Evolutionary conservation across 2,329 filamentous ascomycete species (phyloP).

Genomic region (Drechmeria coniospora): DNA sequence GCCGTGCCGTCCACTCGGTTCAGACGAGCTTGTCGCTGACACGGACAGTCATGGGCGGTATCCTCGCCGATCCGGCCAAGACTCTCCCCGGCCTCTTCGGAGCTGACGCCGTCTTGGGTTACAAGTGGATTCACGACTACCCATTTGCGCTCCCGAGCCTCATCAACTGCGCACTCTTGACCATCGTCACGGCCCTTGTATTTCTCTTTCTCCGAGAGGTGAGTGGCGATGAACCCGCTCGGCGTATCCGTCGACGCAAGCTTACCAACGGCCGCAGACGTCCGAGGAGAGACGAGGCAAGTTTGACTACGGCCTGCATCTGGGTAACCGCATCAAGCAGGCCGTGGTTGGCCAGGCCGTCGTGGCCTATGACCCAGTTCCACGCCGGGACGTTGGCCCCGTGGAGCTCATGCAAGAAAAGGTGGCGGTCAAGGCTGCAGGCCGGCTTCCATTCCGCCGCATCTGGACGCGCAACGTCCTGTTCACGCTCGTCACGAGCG

Average conservation of each 20-base stretch:
- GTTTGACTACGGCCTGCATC: constrained; percentile 27
- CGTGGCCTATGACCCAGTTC: constrained; percentile 6
- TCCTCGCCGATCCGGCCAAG: constrained; percentile 49
- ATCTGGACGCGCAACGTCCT: constrained; percentile 33
- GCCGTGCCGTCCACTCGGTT: no score
- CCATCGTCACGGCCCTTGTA: constrained; percentile 36
- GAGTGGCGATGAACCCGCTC: constrained; percentile 4
- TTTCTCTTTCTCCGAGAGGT: constrained; percentile 54
- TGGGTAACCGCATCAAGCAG: constrained; percentile 17
- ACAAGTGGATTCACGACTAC: constrained; percentile 47
- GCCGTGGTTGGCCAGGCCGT: constrained; percentile 12
- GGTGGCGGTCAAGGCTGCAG: constrained; percentile 1
- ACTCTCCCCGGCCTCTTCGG: constrained; percentile 50
- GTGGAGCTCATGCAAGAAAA: background rate
- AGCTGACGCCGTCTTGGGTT: constrained; percentile 39
- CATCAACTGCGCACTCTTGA: constrained; percentile 45
- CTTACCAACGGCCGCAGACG: constrained; percentile 19
- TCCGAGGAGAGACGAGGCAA: constrained; percentile 27
- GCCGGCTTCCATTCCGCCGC: constrained; percentile 21
- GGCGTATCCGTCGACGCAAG: background rate
- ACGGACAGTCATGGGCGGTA: constrained; percentile 39
- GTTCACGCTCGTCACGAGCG: constrained; percentile 43
- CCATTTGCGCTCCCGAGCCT: constrained; percentile 58
- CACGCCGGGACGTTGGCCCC: background rate
- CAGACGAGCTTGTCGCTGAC: no score